A percentile compares a stretch with the other conserved stretches of the same genome.
Evolutionary conservation across 1,284 basidiomycete species (phyloP).

Genomic region (Rhodotorula sp.): DNA sequence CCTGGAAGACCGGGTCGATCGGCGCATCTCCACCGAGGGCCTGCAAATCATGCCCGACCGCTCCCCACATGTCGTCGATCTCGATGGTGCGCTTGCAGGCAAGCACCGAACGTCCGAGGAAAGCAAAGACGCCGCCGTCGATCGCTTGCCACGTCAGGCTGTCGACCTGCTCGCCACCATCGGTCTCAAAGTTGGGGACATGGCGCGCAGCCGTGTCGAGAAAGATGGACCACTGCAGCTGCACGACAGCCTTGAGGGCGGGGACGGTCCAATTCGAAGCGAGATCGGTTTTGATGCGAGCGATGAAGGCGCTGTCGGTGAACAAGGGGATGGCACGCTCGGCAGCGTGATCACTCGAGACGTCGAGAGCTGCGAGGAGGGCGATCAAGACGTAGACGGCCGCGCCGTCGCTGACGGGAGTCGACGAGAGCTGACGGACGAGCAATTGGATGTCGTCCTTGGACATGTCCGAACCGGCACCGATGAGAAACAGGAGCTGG

Average conservation of each 20-base stretch:
- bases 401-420: slow-evolving; percentile 63
- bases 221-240: slow-evolving; percentile 84
- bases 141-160: slow-evolving; percentile 76
- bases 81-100: slow-evolving; percentile 48
- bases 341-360: slow-evolving; percentile 36
- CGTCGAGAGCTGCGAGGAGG: slow-evolving; percentile 65
- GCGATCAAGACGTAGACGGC: slow-evolving; percentile 69
- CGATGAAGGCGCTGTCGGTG: slow-evolving; percentile 46
- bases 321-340: slow-evolving; percentile 43
- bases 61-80: slow-evolving; percentile 38
- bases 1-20: slow-evolving; percentile 66
- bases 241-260: slow-evolving; percentile 69
- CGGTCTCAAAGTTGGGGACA: slow-evolving; percentile 63
- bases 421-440: slow-evolving; percentile 49
- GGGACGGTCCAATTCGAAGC: slow-evolving; percentile 63
- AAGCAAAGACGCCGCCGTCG: slow-evolving; percentile 76
- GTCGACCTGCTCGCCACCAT: slow-evolving; percentile 72
- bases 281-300: slow-evolving; percentile 48
- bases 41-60: slow-evolving; percentile 41
- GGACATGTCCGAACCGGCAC: slow-evolving; percentile 62
- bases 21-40: slow-evolving; percentile 54
- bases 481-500: slow-evolving; percentile 61
- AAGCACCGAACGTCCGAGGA: slow-evolving; percentile 55
- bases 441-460: slow-evolving; percentile 61
- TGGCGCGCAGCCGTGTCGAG: slow-evolving; percentile 69